Evolutionary conservation across 1,284 basidiomycete species (phyloP).

Genomic region (Porodaedalea pini): DNA sequence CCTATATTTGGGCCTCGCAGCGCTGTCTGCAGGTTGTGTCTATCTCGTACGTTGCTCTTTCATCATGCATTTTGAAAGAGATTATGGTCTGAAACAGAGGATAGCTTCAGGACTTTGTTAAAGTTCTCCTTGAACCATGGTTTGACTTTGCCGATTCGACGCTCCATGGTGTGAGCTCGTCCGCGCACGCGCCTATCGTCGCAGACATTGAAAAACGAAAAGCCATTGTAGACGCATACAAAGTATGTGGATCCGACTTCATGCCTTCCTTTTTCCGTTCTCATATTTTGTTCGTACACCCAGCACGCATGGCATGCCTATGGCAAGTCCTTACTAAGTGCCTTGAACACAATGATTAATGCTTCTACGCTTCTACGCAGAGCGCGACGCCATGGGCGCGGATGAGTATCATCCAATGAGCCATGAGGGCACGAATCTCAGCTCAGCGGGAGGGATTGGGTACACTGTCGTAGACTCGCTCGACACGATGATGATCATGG

Average conservation of each 20-base stretch:
- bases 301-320: constrained; percentile 81
- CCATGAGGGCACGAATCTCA: constrained; percentile 72
- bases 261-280: neutral
- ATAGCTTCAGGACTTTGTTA: constrained; percentile 6
- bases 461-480: constrained; percentile 82
- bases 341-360: neutral
- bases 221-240: constrained; percentile 74
- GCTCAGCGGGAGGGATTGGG: constrained; percentile 73
- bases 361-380: constrained; percentile 34
- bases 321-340: constrained; percentile 41
- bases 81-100: neutral
- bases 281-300: constrained; percentile 5
- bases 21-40: neutral
- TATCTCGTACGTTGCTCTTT: neutral
- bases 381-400: constrained; percentile 82
- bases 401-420: constrained; percentile 88
- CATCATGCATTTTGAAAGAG: neutral
- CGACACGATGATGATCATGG: constrained; percentile 88
- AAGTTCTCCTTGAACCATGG: constrained; percentile 22
- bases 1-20: neutral
- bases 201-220: constrained; percentile 63
- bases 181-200: constrained; percentile 30
- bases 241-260: constrained; percentile 43
- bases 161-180: constrained; percentile 23
- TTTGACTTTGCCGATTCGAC: constrained; percentile 21